Conservation (phyloP, 495 filamentous ascomycete species). For the Penicillium salamii region DNA sequence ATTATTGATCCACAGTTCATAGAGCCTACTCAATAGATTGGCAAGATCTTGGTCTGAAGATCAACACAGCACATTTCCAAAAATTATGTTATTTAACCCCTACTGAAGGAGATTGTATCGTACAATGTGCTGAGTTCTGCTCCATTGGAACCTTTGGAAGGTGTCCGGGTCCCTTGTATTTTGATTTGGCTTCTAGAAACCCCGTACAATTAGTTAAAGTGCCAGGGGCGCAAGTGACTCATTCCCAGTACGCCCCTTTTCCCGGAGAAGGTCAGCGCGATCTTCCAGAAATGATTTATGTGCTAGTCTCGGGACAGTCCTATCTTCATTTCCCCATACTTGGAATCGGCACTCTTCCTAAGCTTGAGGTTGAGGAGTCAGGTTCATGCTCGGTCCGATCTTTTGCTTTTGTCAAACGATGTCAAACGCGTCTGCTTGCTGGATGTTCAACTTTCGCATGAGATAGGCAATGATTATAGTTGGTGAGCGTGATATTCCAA, state of each 20-base stretch:
- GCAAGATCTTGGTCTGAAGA: no score
- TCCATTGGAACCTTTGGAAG: no score
- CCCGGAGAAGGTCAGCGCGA: background rate
- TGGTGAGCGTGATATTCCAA: slow-evolving; percentile 36
- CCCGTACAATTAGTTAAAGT: no score
- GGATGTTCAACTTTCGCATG: slow-evolving; percentile 11
- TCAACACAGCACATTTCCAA: no score
- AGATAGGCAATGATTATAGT: slow-evolving; percentile 27
- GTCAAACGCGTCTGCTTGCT: slow-evolving; percentile 10
- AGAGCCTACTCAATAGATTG: no score
- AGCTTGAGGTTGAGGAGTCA: slow-evolving; percentile 29
- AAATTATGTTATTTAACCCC: no score
- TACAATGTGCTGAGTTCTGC: no score
- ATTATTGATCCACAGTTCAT: no score
- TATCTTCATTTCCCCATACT: slow-evolving; percentile 31
- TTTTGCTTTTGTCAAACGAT: slow-evolving; percentile 22
- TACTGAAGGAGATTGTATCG: no score
- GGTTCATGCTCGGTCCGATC: slow-evolving; percentile 22
- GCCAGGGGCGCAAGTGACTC: background rate
- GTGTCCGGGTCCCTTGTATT: no score
- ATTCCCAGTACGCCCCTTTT: background rate
- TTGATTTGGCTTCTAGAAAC: no score
- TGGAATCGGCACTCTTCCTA: slow-evolving; percentile 31
- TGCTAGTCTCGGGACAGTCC: slow-evolving; percentile 25
- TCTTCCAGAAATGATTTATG: slow-evolving; percentile 30